Evolutionary conservation across 441 rosid genomes (phyloP), one percentile per base, ranked within the genome.

Genomic region (Pelargonium exstipulatum): DNA sequence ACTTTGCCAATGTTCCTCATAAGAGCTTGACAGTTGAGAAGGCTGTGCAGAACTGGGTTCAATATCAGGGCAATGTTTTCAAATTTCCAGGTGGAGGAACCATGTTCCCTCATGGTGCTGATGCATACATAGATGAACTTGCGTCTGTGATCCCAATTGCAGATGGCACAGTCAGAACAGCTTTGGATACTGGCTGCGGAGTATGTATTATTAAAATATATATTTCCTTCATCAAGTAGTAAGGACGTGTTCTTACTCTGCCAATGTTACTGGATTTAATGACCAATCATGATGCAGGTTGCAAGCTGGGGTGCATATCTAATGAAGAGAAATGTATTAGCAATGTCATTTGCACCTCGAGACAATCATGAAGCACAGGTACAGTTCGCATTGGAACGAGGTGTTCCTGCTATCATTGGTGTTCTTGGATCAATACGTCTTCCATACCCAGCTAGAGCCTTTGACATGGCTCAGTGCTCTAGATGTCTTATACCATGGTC

Each of bases 381-480:
- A 63, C 99, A 94, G 73, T 94, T 94, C 71, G 98, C 98, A 13
- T 61, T 94, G 77, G 98, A 94, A 78, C 95, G 98, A 49, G 99
- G 99, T 74, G 88, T 94, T 62, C 99, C 99, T 3, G 96, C 99
- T 8, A 86, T 91, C 16, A 90, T 94, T 9, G 99, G 97, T 83
- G 88, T 94, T 74, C 91, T 94, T 77, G 88, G 97, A 12, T 91
- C 99, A 9, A 97, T 91, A 55, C 90, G 99, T 45, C 95, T 94
- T 42, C 94, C 97, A 48, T 95, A 90, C 84, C 96, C 99, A 14
- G 91, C 99, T 5, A 88, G 81, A 71, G 85, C 97, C 35, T 94
- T 94, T 62, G 99, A 94, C 76, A 90, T 94, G 97, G 99, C 99
- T 81, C 99, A 94, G 82, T 94, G 99, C 90, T 95, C 99, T 18